Conservation (phyloP, 257 asterid species). For the Solanum clarkiae region DNA sequence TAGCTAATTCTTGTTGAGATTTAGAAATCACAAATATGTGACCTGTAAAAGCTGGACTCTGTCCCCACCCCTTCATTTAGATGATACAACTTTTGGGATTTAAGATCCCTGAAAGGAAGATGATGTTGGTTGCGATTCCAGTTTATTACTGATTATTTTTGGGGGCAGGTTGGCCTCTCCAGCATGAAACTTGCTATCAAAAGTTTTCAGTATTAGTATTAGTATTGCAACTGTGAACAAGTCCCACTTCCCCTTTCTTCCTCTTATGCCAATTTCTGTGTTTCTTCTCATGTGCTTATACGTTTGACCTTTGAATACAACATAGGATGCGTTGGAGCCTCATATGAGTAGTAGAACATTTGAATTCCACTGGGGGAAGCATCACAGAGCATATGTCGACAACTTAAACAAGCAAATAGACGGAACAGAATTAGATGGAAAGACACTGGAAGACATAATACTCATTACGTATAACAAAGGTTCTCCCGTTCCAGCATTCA, state of each 20-base stretch:
- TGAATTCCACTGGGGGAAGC: constrained; percentile 97
- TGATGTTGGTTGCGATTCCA: background rate
- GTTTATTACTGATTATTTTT: background rate
- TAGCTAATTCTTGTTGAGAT: background rate
- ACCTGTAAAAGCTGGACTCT: background rate
- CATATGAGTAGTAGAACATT: constrained; percentile 78
- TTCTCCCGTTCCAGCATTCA: constrained; percentile 75
- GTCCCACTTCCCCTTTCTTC: background rate
- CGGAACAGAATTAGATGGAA: constrained; percentile 65
- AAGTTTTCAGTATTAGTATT: background rate
- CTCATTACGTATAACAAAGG: constrained; percentile 68
- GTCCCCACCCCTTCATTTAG: background rate
- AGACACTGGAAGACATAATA: constrained; percentile 52
- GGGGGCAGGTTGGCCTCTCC: background rate
- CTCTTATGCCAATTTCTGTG: background rate
- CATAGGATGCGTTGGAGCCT: constrained; percentile 85
- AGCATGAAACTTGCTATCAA: background rate
- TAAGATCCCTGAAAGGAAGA: background rate
- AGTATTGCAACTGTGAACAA: background rate
- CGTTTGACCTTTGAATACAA: background rate
- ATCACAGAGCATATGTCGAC: constrained; percentile 77
- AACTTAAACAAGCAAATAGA: constrained; percentile 85
- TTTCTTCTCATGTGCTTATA: background rate
- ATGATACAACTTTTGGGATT: background rate
- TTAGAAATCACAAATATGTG: background rate